Base-by-base conservation (phyloP, 2,329 filamentous ascomycete genomes). In the Phaeosphaeriaceae sp. region DNA sequence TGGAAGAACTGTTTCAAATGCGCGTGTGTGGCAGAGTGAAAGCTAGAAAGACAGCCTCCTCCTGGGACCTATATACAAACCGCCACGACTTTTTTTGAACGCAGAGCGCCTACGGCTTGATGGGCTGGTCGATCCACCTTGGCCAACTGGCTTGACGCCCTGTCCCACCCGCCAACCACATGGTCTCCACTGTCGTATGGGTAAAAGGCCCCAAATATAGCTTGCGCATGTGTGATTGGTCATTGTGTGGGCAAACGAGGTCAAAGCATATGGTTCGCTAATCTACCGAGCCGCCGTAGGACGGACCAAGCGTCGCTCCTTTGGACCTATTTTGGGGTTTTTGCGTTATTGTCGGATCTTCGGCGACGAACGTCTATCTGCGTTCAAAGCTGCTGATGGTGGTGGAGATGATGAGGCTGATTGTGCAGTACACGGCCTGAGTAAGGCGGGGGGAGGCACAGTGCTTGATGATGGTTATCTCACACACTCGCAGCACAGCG, bases 161-260 rank as follows among this genome's bases (percentile, higher is more conserved):
- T 43, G 48, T 51, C 37, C 48, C 33, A 46, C 48, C 33, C 26
- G 18, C 23, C 26, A 40, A 30, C 41, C 46, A 44, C 28, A 20
- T 26, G 23, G 6, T 26, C 23, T 26, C 23, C 23, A 26, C 36
- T n/a, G 12, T 39, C 36, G 36, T 18, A 39, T 23, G 36, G 28
- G 16, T 20, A 49, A 57, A 60, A 47, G 50, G 42, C 56, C 48
- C 57, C 57, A 60, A 60, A 60, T 58, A 58, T 60, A 60, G 54
- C 47, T 35, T 26, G 42, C 41, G 16, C 23, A 48, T 36, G 46
- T 13, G 6, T 42, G 42, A 60, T 52, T 53, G 54, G 56, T 28
- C 34, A n/a, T 16, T 28, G 34, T n/a, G n/a, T 13, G 18, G 36
- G 17, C 5, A 41, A 20, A n/a, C 40, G 21, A 12, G 8, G 29